phyloP scores from a whole-genome alignment of 257 asterid species.

The Fraxinus excelsior region DNA sequence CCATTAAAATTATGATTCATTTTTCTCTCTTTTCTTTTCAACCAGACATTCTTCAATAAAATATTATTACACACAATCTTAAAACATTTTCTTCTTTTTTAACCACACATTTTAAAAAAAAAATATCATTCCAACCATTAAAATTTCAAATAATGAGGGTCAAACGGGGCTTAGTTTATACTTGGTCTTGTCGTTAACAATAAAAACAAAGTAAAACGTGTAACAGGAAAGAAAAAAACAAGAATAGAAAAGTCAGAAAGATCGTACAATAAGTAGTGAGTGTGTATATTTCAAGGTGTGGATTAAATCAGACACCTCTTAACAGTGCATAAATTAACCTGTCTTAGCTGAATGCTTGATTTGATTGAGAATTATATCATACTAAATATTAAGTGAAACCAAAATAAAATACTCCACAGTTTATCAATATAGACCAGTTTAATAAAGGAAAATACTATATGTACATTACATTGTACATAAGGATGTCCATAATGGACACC shows the following conservation, averaged over 20 bases:
- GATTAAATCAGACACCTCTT: constrained; percentile 17
- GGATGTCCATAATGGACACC: too few species aligned
- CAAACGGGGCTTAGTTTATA: background rate
- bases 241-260: background rate
- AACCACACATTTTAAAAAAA: too few species aligned
- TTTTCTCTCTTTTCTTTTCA: too few species aligned
- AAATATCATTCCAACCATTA: too few species aligned
- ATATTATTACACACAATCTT: too few species aligned
- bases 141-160: too few species aligned
- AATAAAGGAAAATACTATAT: too few species aligned
- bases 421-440: background rate
- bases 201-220: constrained; percentile 3
- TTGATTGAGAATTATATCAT: background rate
- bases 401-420: background rate
- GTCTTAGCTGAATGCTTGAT: background rate
- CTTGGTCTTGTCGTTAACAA: constrained; percentile 10
- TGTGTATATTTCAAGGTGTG: background rate
- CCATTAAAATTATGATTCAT: too few species aligned
- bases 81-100: too few species aligned
- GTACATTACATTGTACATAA: too few species aligned
- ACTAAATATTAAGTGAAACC: background rate
- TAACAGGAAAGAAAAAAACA: background rate
- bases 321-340: constrained; percentile 7
- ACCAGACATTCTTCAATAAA: too few species aligned
- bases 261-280: background rate